A percentile compares a stretch with the other conserved stretches of the same genome.
These are phyloP conservation scores for Ophiostoma tasmaniense DNA, from an alignment of 2,329 filamentous ascomycete genomes.

Conservation along the genomic window DNA sequence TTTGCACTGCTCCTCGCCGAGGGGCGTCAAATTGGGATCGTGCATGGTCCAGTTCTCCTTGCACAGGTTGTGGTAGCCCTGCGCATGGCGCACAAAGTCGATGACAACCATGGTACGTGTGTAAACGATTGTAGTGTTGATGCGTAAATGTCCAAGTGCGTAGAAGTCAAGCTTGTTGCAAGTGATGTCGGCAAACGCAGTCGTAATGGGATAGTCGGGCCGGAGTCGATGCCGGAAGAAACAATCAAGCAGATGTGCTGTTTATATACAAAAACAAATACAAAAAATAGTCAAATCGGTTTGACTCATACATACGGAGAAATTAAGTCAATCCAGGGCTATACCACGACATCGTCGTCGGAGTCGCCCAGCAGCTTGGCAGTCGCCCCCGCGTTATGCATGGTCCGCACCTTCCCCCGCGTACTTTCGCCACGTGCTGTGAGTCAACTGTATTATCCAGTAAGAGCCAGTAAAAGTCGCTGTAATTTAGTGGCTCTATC, in stretches of 20 bases:
- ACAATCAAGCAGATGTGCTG: not conserved
- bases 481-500: not conserved
- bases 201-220: not conserved
- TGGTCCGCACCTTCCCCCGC: not conserved
- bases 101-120: conserved; percentile 29
- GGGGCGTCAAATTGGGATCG: conserved; percentile 70
- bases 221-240: not conserved
- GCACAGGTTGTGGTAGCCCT: conserved; percentile 74
- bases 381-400: not conserved
- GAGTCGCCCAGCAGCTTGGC: not conserved
- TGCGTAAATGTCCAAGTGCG: no score
- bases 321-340: not conserved
- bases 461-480: not conserved
- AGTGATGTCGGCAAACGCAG: conserved; percentile 4
- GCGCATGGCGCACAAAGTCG: conserved; percentile 63
- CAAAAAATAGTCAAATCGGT: not conserved
- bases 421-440: not conserved
- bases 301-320: not conserved
- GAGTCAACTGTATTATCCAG: not conserved
- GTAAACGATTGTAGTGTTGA: no score
- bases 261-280: not conserved
- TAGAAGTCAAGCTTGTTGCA: not conserved
- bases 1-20: conserved; percentile 68
- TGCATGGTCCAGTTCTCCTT: conserved; percentile 59
- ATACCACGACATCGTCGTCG: not conserved